Evolutionary conservation across 2,329 filamentous ascomycete genomes (phyloP).

Genomic region (Boeremia exigua): DNA sequence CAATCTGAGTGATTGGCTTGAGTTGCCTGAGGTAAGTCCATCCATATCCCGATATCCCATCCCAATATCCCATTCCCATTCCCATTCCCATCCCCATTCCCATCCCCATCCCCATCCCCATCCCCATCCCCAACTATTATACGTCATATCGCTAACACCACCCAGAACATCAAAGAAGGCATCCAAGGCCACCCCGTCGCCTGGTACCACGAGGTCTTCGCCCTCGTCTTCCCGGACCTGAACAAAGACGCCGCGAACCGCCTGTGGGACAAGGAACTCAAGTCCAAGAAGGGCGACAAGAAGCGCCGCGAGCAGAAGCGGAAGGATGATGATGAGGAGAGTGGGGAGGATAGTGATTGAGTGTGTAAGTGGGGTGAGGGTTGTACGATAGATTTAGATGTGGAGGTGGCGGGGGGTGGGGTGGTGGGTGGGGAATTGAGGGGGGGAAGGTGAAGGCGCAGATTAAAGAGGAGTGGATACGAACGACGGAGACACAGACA

Average conservation of each 20-base stretch:
- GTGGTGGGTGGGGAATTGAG: too few species aligned
- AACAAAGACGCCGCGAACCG: slow-evolving; percentile 75
- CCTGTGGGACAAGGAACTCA: slow-evolving; percentile 70
- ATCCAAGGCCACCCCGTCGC: slow-evolving; percentile 88
- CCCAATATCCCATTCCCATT: too few species aligned
- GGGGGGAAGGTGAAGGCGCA: too few species aligned
- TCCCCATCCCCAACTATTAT: too few species aligned
- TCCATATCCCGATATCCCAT: too few species aligned
- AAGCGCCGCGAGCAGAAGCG: slow-evolving; percentile 43
- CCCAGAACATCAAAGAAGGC: slow-evolving; percentile 95
- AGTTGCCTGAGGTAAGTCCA: slow-evolving; percentile 84
- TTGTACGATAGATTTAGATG: slow-evolving; percentile 12
- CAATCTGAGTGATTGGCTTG: slow-evolving; percentile 96
- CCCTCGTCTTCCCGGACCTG: slow-evolving; percentile 84
- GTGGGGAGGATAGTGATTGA: slow-evolving; percentile 41
- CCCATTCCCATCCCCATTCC: too few species aligned
- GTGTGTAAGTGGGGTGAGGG: not conserved
- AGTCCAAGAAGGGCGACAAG: slow-evolving; percentile 43
- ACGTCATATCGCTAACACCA: slow-evolving; percentile 30
- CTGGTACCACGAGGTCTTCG: slow-evolving; percentile 95
- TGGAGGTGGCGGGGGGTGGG: too few species aligned
- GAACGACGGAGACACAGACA: too few species aligned
- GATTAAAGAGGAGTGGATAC: too few species aligned
- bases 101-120: too few species aligned
- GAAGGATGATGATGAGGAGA: slow-evolving; percentile 56